Percentiles rank a stretch among this genome's conserved stretches.
phyloP scores from a whole-genome alignment of 306 rosid species.

The Dalbergia oliveri region DNA sequence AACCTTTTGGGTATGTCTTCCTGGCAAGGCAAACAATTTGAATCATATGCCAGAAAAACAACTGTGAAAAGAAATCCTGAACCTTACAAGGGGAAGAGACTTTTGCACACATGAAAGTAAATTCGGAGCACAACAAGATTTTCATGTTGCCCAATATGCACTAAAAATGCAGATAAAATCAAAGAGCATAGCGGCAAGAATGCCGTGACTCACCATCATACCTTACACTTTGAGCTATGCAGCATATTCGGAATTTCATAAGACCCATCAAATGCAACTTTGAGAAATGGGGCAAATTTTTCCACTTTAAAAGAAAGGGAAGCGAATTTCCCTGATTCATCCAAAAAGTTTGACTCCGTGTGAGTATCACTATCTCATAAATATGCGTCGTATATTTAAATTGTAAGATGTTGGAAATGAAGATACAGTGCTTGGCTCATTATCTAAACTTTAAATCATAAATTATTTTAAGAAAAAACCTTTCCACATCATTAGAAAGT shows the following conservation, averaged over 20 bases:
- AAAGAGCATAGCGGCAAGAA: slow-evolving; percentile 18
- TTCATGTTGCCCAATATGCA: not conserved
- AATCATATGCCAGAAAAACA: not conserved
- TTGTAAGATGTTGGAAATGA: slow-evolving; percentile 15
- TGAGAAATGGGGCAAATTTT: slow-evolving; percentile 49
- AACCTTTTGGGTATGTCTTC: slow-evolving; percentile 53
- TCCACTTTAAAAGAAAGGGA: slow-evolving; percentile 55
- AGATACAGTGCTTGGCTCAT: slow-evolving; percentile 1
- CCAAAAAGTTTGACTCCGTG: slow-evolving; percentile 20
- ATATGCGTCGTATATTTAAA: slow-evolving; percentile 11
- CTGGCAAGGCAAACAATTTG: slow-evolving; percentile 52
- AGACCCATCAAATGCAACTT: slow-evolving; percentile 39
- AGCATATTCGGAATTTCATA: slow-evolving; percentile 41
- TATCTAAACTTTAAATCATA: slow-evolving; percentile 5
- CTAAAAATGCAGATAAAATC: not conserved
- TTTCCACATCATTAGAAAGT: not conserved
- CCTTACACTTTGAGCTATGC: slow-evolving; percentile 73
- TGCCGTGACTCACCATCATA: slow-evolving; percentile 81
- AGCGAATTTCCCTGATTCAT: slow-evolving; percentile 67
- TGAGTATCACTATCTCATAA: slow-evolving; percentile 30
- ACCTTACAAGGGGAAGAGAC: too few species aligned
- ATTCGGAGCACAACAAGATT: too few species aligned
- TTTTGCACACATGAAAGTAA: not conserved
- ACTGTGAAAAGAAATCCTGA: not conserved
- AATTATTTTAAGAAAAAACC: not conserved